A percentile compares a stretch with the other conserved stretches of the same genome.
Evolutionary conservation across 179 eudicot genomes (phyloP).

Genomic region (Kewa caespitosa): DNA sequence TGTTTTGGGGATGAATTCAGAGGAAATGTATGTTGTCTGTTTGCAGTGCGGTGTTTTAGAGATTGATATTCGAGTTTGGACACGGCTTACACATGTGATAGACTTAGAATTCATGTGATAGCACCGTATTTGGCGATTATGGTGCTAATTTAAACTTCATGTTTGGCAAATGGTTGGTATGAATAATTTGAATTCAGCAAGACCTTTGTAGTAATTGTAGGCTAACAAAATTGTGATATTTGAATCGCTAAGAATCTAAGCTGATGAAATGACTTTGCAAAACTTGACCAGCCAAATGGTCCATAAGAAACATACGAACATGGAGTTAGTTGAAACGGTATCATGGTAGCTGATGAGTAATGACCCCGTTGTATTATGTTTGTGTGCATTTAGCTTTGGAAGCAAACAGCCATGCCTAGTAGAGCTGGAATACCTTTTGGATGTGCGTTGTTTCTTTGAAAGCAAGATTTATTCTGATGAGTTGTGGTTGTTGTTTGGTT

Average conservation of each 20-base stretch:
- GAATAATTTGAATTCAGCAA: too few relatives aligned
- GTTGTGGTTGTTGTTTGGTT: background rate
- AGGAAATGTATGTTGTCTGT: background rate
- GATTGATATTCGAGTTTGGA: background rate
- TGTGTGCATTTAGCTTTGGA: background rate
- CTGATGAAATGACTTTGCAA: too few relatives aligned
- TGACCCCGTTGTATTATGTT: too few relatives aligned
- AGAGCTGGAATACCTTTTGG: background rate
- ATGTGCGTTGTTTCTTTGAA: background rate
- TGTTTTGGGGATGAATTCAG: background rate
- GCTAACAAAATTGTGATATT: too few relatives aligned
- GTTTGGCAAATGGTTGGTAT: too few relatives aligned
- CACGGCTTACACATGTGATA: too few relatives aligned
- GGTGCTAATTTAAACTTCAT: too few relatives aligned
- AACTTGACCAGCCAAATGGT: background rate
- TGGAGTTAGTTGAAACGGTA: background rate
- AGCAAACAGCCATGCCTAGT: background rate
- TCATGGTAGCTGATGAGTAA: too few relatives aligned
- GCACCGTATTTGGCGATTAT: too few relatives aligned
- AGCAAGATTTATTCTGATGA: background rate
- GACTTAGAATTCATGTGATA: too few relatives aligned
- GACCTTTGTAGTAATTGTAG: too few relatives aligned
- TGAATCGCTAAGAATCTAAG: too few relatives aligned
- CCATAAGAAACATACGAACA: background rate
- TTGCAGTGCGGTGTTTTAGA: background rate